Evolutionary conservation across 1,284 basidiomycete genomes (phyloP).

Genomic region (Melampsora abietis-canadensis): DNA sequence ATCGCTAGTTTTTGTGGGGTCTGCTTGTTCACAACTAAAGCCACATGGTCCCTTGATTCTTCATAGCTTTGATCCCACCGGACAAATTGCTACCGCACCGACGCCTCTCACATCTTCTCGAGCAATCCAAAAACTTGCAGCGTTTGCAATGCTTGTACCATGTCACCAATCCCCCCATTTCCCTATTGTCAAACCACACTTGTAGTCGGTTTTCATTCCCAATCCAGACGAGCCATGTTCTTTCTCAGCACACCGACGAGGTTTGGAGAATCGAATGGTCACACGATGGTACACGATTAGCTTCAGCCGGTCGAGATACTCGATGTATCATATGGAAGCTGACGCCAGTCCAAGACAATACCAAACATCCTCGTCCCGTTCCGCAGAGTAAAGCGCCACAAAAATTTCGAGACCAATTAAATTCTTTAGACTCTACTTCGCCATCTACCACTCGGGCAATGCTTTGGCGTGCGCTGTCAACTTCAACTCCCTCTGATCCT

Average conservation of each 20-base stretch:
- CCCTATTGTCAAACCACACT: constrained; percentile 78
- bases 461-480: constrained; percentile 5
- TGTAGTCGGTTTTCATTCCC: constrained; percentile 78
- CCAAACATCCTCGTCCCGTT: not conserved
- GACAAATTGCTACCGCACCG: constrained; percentile 86
- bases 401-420: not conserved
- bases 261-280: constrained; percentile 96
- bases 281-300: constrained; percentile 77
- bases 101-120: constrained; percentile 76
- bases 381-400: not conserved
- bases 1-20: too few relatives aligned
- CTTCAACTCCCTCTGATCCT: not conserved
- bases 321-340: constrained; percentile 84
- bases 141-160: constrained; percentile 74
- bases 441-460: not conserved
- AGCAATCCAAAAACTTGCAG: constrained; percentile 80
- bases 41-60: constrained; percentile 4
- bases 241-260: constrained; percentile 83
- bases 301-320: constrained; percentile 81
- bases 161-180: constrained; percentile 65
- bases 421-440: not conserved
- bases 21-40: too few relatives aligned
- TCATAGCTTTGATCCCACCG: constrained; percentile 76
- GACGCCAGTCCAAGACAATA: constrained; percentile 60
- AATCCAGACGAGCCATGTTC: constrained; percentile 72